phyloP scores from a whole-genome alignment of 441 rosid species.

The Bocquillonia castaneifolia region DNA sequence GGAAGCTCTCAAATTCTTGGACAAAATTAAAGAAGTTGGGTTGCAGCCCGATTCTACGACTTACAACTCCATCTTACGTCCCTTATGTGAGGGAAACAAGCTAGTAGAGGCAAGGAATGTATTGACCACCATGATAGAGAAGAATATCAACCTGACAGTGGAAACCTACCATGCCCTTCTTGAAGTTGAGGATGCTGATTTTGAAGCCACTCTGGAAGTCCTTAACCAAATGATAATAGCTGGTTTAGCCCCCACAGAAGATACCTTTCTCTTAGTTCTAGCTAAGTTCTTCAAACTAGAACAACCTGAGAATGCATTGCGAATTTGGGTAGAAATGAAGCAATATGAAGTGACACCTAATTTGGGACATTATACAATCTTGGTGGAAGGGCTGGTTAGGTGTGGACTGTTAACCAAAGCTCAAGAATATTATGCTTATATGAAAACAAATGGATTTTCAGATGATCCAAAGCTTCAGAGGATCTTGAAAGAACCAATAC shows the following conservation, averaged over 20 bases:
- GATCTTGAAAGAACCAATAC: slow-evolving; percentile 38
- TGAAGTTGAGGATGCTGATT: slow-evolving; percentile 28
- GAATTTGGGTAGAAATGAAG: slow-evolving; percentile 69
- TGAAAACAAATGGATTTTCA: slow-evolving; percentile 55
- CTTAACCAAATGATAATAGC: slow-evolving; percentile 51
- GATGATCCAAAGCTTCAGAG: slow-evolving; percentile 69
- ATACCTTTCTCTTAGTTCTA: slow-evolving; percentile 56
- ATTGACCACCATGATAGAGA: slow-evolving; percentile 51
- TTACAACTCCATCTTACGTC: slow-evolving; percentile 63
- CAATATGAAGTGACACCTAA: slow-evolving; percentile 41
- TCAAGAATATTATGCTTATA: slow-evolving; percentile 52
- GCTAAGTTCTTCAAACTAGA: slow-evolving; percentile 46
- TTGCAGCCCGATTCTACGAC: slow-evolving; percentile 58
- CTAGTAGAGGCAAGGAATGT: slow-evolving; percentile 55
- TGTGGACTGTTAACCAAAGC: slow-evolving; percentile 56
- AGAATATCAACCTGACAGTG: slow-evolving; percentile 44
- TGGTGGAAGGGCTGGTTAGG: slow-evolving; percentile 54
- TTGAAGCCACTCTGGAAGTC: slow-evolving; percentile 49
- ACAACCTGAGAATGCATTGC: slow-evolving; percentile 63
- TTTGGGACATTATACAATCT: slow-evolving; percentile 39
- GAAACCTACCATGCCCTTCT: slow-evolving; percentile 76
- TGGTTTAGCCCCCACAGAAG: slow-evolving; percentile 53
- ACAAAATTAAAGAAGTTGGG: slow-evolving; percentile 49
- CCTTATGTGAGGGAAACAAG: slow-evolving; percentile 53
- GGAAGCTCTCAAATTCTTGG: slow-evolving; percentile 59